Conservation (phyloP, 495 filamentous ascomycete species). For the Xylaria castorea region DNA sequence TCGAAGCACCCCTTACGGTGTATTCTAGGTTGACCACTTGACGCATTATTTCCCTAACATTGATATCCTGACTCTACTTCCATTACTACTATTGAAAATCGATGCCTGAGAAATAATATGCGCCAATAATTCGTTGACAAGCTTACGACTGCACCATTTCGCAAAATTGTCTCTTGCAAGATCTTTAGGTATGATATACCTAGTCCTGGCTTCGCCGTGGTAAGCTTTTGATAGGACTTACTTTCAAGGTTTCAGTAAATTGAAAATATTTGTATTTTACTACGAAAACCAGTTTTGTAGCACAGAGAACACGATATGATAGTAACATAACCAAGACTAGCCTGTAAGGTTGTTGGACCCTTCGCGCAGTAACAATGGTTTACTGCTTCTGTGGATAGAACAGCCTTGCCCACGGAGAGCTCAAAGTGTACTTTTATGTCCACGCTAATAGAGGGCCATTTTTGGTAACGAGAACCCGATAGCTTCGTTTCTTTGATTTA, state of each 20-base stretch:
- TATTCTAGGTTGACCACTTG: background rate
- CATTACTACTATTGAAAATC: no score
- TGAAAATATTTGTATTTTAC: background rate
- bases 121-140: background rate
- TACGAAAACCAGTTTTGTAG: background rate
- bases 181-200: background rate
- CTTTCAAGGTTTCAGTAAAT: background rate
- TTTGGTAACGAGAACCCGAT: background rate
- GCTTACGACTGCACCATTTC: background rate
- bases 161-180: background rate
- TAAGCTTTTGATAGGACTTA: background rate
- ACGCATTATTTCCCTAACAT: background rate
- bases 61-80: background rate
- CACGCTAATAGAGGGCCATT: background rate
- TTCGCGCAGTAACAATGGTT: background rate
- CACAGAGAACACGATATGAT: background rate
- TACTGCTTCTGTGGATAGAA: no score
- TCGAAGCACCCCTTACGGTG: background rate
- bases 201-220: background rate
- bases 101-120: no score
- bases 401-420: no score
- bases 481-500: background rate
- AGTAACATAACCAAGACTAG: background rate
- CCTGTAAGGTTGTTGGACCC: background rate
- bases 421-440: background rate